A percentile compares a stretch with the other conserved stretches of the same genome.
Conservation (phyloP, 148 eudicot genomes). For the Polygonum maritimum region DNA sequence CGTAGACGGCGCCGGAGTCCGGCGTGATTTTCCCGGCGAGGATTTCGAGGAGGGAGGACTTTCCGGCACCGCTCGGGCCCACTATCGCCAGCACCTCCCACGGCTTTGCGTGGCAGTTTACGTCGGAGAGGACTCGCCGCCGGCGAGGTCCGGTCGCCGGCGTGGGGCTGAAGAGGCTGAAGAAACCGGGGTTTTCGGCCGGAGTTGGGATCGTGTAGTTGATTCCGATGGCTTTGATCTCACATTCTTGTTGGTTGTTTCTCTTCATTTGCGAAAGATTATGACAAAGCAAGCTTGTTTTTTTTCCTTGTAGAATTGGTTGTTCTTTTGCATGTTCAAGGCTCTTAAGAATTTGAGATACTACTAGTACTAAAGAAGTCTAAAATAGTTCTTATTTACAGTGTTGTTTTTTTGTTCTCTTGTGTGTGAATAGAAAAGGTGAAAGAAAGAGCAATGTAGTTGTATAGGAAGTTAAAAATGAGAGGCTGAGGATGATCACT, state of each 20-base stretch:
- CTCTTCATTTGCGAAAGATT: conserved; percentile 49
- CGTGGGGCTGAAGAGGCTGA: conserved; percentile 16
- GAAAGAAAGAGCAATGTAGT: not conserved
- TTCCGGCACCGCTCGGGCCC: conserved; percentile 99
- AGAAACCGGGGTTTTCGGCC: conserved; percentile 14
- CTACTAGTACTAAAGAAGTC: not conserved
- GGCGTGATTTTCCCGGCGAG: conserved; percentile 76
- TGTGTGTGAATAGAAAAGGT: not conserved
- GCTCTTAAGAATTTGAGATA: not conserved
- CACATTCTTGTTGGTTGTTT: conserved; percentile 55
- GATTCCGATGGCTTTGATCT: conserved; percentile 84
- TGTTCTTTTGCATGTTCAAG: not conserved
- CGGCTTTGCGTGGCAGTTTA: conserved; percentile 65
- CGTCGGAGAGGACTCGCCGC: conserved; percentile 54
- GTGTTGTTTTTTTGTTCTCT: not conserved
- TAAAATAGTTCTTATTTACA: not conserved
- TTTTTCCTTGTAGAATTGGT: not conserved
- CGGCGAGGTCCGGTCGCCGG: not conserved
- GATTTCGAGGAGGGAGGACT: conserved; percentile 77
- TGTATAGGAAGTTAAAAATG: not conserved
- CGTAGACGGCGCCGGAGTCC: conserved; percentile 41
- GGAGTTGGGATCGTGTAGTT: conserved; percentile 44
- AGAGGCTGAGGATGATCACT: conserved; percentile 2
- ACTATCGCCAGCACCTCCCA: conserved; percentile 93
- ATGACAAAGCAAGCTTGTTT: not conserved